Percentiles rank a stretch among this genome's conserved stretches.
Conservation (phyloP, 805 yeast genomes). For the Kockiozyma suomiensis region DNA sequence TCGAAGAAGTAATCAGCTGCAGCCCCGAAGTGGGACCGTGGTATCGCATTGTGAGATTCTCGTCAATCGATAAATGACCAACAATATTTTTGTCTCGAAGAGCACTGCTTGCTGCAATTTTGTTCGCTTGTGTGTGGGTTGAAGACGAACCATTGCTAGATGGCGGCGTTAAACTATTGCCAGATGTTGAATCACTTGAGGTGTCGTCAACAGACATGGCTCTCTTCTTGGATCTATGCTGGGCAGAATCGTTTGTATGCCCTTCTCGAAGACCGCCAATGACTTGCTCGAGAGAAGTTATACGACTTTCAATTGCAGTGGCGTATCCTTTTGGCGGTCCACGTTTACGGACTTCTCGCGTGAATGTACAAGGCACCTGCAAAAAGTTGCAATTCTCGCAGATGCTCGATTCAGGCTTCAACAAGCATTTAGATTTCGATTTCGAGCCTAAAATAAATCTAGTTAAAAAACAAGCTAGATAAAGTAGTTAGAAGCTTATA, state of each 20-base stretch:
- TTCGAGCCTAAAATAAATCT: slow-evolving; percentile 8
- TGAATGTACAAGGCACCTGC: slow-evolving; percentile 3
- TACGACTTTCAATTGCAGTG: not conserved
- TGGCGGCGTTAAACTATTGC: not conserved
- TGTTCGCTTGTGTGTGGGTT: not conserved
- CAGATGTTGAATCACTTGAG: not conserved
- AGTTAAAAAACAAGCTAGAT: too few relatives aligned
- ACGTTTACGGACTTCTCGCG: slow-evolving; percentile 4
- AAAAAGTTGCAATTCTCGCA: slow-evolving; percentile 10
- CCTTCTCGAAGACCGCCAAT: not conserved
- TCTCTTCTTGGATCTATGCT: not conserved
- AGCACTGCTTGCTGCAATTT: not conserved
- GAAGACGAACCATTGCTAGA: not conserved
- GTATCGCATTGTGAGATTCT: slow-evolving; percentile 8
- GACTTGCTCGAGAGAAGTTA: not conserved
- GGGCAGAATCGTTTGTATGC: not conserved
- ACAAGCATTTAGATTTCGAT: slow-evolving; percentile 8
- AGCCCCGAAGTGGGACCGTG: slow-evolving; percentile 7
- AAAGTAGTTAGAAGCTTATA: not conserved
- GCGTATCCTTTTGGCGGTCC: slow-evolving; percentile 11
- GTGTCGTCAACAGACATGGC: not conserved
- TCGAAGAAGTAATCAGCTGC: slow-evolving; percentile 1
- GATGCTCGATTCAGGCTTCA: not conserved
- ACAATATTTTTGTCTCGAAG: not conserved
- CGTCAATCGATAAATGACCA: slow-evolving; percentile 5